A percentile compares a stretch with the other conserved stretches of the same genome.
phyloP scores from a whole-genome alignment of 805 yeast species.

The Ogataea populi-albae region DNA sequence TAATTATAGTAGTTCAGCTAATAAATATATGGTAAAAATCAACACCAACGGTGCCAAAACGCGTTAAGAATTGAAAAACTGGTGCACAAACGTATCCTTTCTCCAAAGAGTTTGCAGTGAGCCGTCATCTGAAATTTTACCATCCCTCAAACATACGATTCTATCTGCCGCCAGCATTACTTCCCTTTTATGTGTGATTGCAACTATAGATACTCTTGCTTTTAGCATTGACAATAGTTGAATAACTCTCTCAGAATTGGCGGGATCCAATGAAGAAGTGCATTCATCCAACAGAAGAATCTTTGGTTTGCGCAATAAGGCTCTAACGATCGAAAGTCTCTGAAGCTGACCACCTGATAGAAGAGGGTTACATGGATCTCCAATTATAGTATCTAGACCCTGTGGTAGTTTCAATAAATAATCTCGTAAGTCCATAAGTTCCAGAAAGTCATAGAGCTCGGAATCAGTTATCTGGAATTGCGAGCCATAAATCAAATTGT shows the following conservation, averaged over 20 bases:
- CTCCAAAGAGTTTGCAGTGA: too few species aligned
- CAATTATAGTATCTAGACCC: slow-evolving; percentile 59
- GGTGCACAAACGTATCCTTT: too few species aligned
- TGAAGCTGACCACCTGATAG: slow-evolving; percentile 93
- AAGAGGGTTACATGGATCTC: slow-evolving; percentile 40
- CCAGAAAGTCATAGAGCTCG: slow-evolving; percentile 39
- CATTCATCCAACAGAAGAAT: slow-evolving; percentile 82
- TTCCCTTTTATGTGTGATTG: slow-evolving; percentile 73
- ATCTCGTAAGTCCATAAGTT: slow-evolving; percentile 48
- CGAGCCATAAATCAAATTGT: slow-evolving; percentile 67
- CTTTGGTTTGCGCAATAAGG: slow-evolving; percentile 63
- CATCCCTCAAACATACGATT: slow-evolving; percentile 47
- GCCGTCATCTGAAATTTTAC: slow-evolving; percentile 50
- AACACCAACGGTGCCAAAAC: too few species aligned
- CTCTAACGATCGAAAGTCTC: slow-evolving; percentile 79
- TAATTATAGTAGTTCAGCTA: too few species aligned
- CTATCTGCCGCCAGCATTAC: slow-evolving; percentile 60
- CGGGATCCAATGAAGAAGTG: slow-evolving; percentile 80
- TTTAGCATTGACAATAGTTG: slow-evolving; percentile 41
- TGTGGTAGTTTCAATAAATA: slow-evolving; percentile 54
- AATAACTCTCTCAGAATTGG: slow-evolving; percentile 50
- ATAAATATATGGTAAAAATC: too few species aligned
- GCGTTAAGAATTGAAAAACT: too few species aligned
- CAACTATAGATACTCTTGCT: slow-evolving; percentile 41
- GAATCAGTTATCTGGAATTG: slow-evolving; percentile 22